Percentiles rank a stretch among this genome's conserved stretches.
Evolutionary conservation across 768 basidiomycete genomes (phyloP).

Genomic region (Leccinum longicurvipes): DNA sequence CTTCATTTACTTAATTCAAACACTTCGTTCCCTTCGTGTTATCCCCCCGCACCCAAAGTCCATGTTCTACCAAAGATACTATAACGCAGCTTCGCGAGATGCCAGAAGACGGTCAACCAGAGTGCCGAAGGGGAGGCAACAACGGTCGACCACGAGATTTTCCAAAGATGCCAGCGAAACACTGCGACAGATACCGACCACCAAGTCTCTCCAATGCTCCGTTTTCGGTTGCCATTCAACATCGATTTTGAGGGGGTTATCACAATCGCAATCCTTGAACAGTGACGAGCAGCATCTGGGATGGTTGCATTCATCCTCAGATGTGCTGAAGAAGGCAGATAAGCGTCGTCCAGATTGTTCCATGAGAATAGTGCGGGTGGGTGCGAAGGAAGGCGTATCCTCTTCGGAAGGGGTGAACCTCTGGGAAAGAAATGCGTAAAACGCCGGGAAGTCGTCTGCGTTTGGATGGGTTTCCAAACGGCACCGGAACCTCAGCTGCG

Average conservation of each 20-base stretch:
- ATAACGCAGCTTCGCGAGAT: too few relatives aligned
- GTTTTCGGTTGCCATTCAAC: background rate
- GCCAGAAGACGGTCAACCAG: too few relatives aligned
- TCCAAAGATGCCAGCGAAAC: background rate
- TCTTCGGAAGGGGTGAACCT: background rate
- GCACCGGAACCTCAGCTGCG: background rate
- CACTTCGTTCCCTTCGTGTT: background rate
- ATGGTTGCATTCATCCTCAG: background rate
- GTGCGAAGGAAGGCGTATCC: background rate
- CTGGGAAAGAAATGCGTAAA: background rate
- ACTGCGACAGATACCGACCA: background rate
- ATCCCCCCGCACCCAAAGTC: background rate
- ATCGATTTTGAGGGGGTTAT: background rate
- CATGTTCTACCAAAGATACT: background rate
- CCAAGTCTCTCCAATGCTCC: background rate
- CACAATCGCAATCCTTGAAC: background rate
- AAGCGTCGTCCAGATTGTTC: too few relatives aligned
- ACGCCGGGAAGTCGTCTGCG: background rate
- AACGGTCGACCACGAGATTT: too few relatives aligned
- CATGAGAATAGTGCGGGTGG: background rate
- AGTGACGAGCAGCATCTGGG: background rate
- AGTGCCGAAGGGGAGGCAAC: too few relatives aligned
- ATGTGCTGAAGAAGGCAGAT: background rate
- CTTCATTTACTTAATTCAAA: background rate
- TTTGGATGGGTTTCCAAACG: background rate